Conservation (phyloP, 345 rosid genomes). For the Hevea brasiliensis region DNA sequence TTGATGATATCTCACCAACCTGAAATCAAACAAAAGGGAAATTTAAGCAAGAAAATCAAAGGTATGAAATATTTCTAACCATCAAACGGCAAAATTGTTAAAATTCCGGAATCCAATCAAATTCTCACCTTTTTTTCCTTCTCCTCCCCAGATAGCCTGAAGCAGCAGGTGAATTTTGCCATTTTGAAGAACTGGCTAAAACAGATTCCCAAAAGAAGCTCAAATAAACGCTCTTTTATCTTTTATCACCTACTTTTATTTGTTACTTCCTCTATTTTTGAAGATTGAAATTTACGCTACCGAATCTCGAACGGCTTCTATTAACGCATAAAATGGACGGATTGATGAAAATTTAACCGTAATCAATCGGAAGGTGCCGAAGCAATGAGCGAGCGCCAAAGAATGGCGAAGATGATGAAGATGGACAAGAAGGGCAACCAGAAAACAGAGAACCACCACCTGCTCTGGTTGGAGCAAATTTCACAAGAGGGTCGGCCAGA, state of each 20-base stretch:
- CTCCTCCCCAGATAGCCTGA: slow-evolving; percentile 31
- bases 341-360: slow-evolving; percentile 49
- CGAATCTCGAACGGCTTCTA: slow-evolving; percentile 35
- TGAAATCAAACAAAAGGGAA: slow-evolving; percentile 24
- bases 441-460: slow-evolving; percentile 39
- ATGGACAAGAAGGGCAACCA: slow-evolving; percentile 25
- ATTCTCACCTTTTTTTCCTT: slow-evolving; percentile 51
- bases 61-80: neutral
- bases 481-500: slow-evolving; percentile 69
- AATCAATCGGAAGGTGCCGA: slow-evolving; percentile 70
- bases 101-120: neutral
- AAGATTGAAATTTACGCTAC: neutral
- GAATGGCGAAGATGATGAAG: slow-evolving; percentile 7
- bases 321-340: neutral
- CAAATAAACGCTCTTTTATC: neutral
- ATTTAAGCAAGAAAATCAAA: slow-evolving; percentile 5
- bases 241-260: neutral
- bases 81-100: slow-evolving; percentile 3
- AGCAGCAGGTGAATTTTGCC: slow-evolving; percentile 55
- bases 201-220: slow-evolving; percentile 1
- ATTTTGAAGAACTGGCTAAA: slow-evolving; percentile 27
- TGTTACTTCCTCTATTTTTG: neutral
- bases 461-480: slow-evolving; percentile 43
- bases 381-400: slow-evolving; percentile 33
- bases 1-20: slow-evolving; percentile 33